Base-by-base conservation (phyloP, 371 early-diverging fungal genomes). In the Rhizomucor pusillus region DNA sequence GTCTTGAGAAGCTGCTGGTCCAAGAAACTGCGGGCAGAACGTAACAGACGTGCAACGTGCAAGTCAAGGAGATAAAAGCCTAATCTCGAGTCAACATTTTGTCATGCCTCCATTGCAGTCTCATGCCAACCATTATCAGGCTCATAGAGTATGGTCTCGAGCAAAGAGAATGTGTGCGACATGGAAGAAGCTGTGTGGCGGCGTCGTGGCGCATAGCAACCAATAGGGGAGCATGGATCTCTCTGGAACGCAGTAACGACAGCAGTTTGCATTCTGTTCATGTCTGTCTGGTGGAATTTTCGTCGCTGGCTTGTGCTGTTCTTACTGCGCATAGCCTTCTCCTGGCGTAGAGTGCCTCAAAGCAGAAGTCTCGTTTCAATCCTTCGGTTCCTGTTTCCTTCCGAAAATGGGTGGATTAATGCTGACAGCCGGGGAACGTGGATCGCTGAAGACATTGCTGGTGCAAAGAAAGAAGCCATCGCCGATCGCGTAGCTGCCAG, bases 141-240 rank as follows among this genome's bases (percentile, higher is more conserved):
- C 24, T 62, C 69, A 51, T 71, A 83, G 5, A 83, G 56, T 24
- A 83, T 71, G 1, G 84, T 83, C 51, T 83, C 84, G 25, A 83
- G 58, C 11, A 83, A 50, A n/a, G 67, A 63, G 29, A 77, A 56
- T 0, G 65, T 41, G 9, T 54, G 36, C 57, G 64, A 59, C 37
- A 59, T 47, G 16, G 12, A 41, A 3, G 12, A 29, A n/a, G n/a
- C n/a, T n/a, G 29, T 29, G 29, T 29, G 29, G 29, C 29, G 29
- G 29, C 29, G 14, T 33, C 29, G 14, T 33, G 41, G 14, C 41
- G 10, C 46, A 49, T 34, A 6, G 22, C 22, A 37, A 50, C 19
- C 34, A 50, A 59, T 54, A 41, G 51, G 55, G 40, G 48, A 50
- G 41, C 47, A 16, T 40, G 22, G 45, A n/a, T 41, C 41, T 19